These are phyloP conservation scores for Microcyclospora pomicola DNA, from an alignment of 2,329 filamentous ascomycete species.

Conservation along the genomic window DNA sequence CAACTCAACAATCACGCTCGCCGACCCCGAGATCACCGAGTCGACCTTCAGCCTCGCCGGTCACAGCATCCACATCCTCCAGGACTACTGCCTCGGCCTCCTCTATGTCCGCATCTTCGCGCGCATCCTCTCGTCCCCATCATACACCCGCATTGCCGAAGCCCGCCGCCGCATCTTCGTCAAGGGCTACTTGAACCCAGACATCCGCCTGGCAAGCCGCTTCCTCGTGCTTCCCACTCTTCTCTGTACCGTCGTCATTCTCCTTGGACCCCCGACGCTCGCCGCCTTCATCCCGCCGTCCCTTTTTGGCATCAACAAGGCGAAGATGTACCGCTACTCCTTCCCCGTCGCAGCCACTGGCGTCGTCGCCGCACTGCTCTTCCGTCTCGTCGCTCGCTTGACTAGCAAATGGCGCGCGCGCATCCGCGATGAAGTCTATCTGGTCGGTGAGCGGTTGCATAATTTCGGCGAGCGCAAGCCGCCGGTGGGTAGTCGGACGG, in stretches of 20 bases:
- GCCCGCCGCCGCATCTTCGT: constrained; percentile 56
- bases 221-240: constrained; percentile 70
- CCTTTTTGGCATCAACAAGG: constrained; percentile 2
- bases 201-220: constrained; percentile 65
- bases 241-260: constrained; percentile 46
- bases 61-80: constrained; percentile 74
- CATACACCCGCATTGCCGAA: constrained; percentile 55
- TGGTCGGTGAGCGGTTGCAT: constrained; percentile 87
- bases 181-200: constrained; percentile 64
- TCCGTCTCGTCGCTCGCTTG: constrained; percentile 34
- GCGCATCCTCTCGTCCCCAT: constrained; percentile 54
- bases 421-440: constrained; percentile 86
- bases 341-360: constrained; percentile 46
- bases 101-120: constrained; percentile 73
- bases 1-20: constrained; percentile 3
- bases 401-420: constrained; percentile 64
- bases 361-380: constrained; percentile 5
- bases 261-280: constrained; percentile 47
- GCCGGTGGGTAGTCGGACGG: constrained; percentile 18
- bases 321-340: constrained; percentile 47
- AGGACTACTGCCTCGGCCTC: constrained; percentile 86
- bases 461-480: constrained; percentile 61
- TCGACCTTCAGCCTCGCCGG: constrained; percentile 19
- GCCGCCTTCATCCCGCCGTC: constrained; percentile 1
- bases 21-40: neutral